These are phyloP conservation scores for Zygnema cylindricum DNA, from an alignment of 139 green algal genomes.

Conservation along the genomic window DNA sequence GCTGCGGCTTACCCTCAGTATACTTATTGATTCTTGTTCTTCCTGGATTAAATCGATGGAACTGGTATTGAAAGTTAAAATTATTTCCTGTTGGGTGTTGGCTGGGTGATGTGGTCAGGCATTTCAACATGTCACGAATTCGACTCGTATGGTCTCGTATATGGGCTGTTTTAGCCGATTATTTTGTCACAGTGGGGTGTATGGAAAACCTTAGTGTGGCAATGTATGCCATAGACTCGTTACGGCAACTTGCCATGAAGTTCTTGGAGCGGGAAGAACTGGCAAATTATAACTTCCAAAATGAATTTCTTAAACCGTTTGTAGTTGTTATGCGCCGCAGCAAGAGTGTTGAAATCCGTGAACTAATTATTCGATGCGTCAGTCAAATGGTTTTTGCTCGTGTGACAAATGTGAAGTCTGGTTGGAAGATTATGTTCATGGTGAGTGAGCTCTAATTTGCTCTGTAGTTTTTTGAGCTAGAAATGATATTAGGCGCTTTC, in stretches of 20 bases:
- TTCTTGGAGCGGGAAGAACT: slow-evolving; percentile 98
- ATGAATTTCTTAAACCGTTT: slow-evolving; percentile 98
- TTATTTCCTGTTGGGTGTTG: no score
- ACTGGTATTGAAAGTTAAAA: no score
- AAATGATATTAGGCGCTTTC: no score
- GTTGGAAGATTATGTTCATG: slow-evolving; percentile 99
- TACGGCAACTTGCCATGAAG: slow-evolving; percentile 81
- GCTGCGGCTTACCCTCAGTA: no score
- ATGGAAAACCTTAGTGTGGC: slow-evolving; percentile 76
- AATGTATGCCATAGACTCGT: slow-evolving; percentile 89
- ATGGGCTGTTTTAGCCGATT: slow-evolving; percentile 91
- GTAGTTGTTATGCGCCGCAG: slow-evolving; percentile 92
- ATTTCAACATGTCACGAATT: slow-evolving; percentile 98
- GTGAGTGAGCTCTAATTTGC: slow-evolving; percentile 63
- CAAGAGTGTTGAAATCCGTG: slow-evolving; percentile 87
- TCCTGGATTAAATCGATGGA: no score
- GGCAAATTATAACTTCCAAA: slow-evolving; percentile 99
- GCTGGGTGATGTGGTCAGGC: slow-evolving; percentile 64
- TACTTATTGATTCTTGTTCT: no score
- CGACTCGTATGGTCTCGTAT: slow-evolving; percentile 94
- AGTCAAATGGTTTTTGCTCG: slow-evolving; percentile 68
- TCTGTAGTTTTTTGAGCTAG: no score
- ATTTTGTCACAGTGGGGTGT: slow-evolving; percentile 89
- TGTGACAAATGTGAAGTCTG: slow-evolving; percentile 93
- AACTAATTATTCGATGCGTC: slow-evolving; percentile 96